Base-by-base conservation (phyloP, 257 asterid species). In the Fraxinus quadrangulata region DNA sequence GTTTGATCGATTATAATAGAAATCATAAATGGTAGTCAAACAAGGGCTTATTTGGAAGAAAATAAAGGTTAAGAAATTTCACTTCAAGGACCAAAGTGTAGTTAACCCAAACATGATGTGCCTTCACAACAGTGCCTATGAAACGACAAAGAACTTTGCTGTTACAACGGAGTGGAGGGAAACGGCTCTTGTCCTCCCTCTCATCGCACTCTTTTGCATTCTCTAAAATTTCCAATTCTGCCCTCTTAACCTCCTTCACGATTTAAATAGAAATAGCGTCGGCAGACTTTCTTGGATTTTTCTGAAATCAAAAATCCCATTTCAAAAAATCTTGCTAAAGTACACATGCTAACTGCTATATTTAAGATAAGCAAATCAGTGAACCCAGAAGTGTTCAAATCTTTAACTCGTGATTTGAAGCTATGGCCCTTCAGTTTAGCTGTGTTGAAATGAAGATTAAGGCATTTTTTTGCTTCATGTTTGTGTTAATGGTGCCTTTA, bases 221-320 rank as follows among this genome's bases (percentile, higher is more conserved):
- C 78, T 66, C 16, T 39, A 49, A 36, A 4, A 61, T 67, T 83
- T 65, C 82, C 82, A 31, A 16, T 77, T 81, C 69, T 73, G 47
- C 86, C 85, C 83, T 6, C 67, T n/a, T 11, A 74, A 8, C 37
- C 17, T 0, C 67, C 49, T 70, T 83, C 92, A 81, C 87, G 79
- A 69, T 83, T 59, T 74, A 30, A 79, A 81, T 68, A 84, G 79
- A 39, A 49, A 65, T 61, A 26, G 81, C 92, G 90, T 88, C 92
- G 87, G 92, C 85, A 80, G 33, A n/a, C 71, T 79, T 77, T 31
- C 73, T 89, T 89, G 87, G 84, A 82, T 61, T 83, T 82, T 80
- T 83, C 80, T 72, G 67, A 3, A 17, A 3, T 17, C 56, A 34
- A 26, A 26, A 78, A 1, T 76, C 71, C 77, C 70, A 36, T 78